Conservation (phyloP, 139 green algal species). For the Chlorella sorokiniana region DNA sequence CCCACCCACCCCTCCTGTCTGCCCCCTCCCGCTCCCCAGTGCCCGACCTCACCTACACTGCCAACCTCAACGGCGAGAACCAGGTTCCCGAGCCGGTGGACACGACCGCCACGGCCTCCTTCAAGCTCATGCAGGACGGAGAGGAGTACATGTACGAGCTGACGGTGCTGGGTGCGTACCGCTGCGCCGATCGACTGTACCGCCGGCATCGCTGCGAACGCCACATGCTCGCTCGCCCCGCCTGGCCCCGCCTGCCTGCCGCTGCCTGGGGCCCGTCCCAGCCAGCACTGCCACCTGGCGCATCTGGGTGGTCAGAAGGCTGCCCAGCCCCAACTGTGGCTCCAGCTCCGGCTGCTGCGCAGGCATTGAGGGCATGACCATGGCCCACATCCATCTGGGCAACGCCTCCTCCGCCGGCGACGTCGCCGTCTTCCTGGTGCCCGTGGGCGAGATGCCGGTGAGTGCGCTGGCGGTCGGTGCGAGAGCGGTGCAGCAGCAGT, state of each 20-base stretch:
- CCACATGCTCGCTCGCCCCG: no score
- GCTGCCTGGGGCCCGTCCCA: not conserved
- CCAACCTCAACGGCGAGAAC: not conserved
- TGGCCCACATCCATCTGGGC: conserved; percentile 36
- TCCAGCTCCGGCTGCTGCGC: not conserved
- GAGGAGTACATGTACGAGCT: not conserved
- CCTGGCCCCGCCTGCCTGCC: no score
- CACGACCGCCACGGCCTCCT: not conserved
- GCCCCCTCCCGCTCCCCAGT: not conserved
- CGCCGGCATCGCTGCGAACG: no score
- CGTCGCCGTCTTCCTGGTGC: not conserved
- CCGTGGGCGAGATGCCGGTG: not conserved
- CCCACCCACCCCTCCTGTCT: not conserved
- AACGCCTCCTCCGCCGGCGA: not conserved
- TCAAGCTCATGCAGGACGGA: not conserved
- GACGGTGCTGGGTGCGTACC: not conserved
- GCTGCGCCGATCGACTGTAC: no score
- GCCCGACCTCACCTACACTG: not conserved
- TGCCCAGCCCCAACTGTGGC: not conserved
- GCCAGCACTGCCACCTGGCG: no score
- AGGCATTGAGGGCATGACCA: conserved; percentile 20
- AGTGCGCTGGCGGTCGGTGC: not conserved
- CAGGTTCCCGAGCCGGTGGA: not conserved
- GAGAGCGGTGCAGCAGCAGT: no score
- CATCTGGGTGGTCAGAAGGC: not conserved